Conservation (phyloP, 1,284 basidiomycete genomes). For the Cryptococcus sp. region DNA sequence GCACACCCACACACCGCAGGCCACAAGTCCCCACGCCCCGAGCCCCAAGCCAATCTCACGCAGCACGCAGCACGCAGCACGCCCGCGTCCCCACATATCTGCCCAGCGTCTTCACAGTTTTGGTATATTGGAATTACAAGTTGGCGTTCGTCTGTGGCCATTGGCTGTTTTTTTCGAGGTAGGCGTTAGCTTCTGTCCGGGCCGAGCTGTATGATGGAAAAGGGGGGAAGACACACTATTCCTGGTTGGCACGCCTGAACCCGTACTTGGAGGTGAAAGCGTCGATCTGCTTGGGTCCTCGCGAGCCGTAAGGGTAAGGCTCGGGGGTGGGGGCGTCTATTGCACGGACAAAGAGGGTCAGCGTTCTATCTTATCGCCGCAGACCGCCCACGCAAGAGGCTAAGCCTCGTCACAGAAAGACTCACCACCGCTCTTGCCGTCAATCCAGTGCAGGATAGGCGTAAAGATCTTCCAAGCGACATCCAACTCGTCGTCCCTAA, state of each 20-base stretch:
- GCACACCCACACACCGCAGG: too few relatives aligned
- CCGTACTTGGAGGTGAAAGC: conserved; percentile 72
- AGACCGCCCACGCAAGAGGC: too few relatives aligned
- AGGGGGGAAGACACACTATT: conserved; percentile 62
- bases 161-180: conserved; percentile 20
- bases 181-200: not conserved
- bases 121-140: conserved; percentile 16
- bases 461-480: conserved; percentile 98
- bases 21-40: too few relatives aligned
- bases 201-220: not conserved
- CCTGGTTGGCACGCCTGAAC: conserved; percentile 64
- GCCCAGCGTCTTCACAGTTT: too few relatives aligned
- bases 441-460: conserved; percentile 91
- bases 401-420: not conserved
- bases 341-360: not conserved
- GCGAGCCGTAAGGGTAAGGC: conserved; percentile 83
- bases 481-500: conserved; percentile 90
- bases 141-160: conserved; percentile 40
- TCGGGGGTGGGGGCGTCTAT: conserved; percentile 61
- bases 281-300: conserved; percentile 82
- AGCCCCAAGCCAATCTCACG: too few relatives aligned
- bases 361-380: too few relatives aligned
- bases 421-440: conserved; percentile 56
- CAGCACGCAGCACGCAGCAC: too few relatives aligned
- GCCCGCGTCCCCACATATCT: too few relatives aligned